These are phyloP conservation scores for Ilyonectria mors-panacis DNA, from an alignment of 2,329 filamentous ascomycete genomes.

Conservation along the genomic window DNA sequence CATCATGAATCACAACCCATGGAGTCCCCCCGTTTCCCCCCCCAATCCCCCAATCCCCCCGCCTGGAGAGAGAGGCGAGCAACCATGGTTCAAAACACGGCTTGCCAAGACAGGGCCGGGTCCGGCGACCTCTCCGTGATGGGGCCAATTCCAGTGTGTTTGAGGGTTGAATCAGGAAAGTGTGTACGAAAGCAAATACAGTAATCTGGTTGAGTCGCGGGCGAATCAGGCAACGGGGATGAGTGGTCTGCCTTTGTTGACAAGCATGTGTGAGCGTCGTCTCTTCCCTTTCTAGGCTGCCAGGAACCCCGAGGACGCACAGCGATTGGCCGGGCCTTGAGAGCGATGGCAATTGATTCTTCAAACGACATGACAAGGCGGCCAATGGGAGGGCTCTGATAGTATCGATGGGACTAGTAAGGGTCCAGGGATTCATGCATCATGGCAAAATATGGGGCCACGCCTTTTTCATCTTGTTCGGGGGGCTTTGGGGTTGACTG, in stretches of 20 bases:
- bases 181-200: background rate
- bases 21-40: conserved; percentile 18
- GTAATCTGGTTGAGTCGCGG: background rate
- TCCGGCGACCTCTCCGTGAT: background rate
- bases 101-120: background rate
- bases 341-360: conserved; percentile 50
- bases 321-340: conserved; percentile 38
- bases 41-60: background rate
- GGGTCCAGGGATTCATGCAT: conserved; percentile 39
- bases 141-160: background rate
- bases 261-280: conserved; percentile 24
- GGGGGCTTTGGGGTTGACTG: background rate
- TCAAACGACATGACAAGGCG: conserved; percentile 47
- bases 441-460: conserved; percentile 40
- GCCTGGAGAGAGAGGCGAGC: background rate
- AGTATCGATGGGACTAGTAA: conserved; percentile 36
- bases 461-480: conserved; percentile 15
- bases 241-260: conserved; percentile 22
- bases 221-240: background rate
- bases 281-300: conserved; percentile 35
- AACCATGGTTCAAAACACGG: background rate
- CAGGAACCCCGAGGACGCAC: conserved; percentile 15
- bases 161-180: background rate
- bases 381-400: conserved; percentile 45
- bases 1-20: conserved; percentile 12